phyloP scores from a whole-genome alignment of 768 basidiomycete genomes.

The Cystobasidium ongulense region DNA sequence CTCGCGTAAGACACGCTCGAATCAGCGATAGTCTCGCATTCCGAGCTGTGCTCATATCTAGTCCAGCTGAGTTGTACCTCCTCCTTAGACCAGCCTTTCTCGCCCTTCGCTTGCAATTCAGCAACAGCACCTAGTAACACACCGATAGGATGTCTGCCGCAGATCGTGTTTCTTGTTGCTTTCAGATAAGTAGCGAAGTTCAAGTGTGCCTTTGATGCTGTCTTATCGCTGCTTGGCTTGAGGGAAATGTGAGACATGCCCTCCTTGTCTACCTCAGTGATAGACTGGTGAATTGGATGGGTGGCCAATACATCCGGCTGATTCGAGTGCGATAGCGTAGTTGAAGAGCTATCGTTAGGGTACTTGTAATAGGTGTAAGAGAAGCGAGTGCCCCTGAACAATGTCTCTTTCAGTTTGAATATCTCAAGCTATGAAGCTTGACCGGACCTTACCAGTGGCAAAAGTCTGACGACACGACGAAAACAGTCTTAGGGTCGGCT shows the following conservation, averaged over 20 bases:
- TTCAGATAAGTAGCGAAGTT: constrained; percentile 61
- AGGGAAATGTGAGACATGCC: constrained; percentile 55
- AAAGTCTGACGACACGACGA: constrained; percentile 89
- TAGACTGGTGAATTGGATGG: constrained; percentile 69
- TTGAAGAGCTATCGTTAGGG: constrained; percentile 42
- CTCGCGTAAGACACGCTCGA: constrained; percentile 97
- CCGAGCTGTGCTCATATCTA: constrained; percentile 84
- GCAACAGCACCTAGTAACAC: constrained; percentile 73
- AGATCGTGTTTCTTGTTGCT: constrained; percentile 86
- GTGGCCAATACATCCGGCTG: constrained; percentile 5
- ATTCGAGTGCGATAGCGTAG: constrained; percentile 9
- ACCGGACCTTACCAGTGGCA: constrained; percentile 75
- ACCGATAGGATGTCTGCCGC: constrained; percentile 91
- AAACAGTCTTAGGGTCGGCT: constrained; percentile 67
- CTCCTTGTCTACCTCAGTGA: constrained; percentile 73
- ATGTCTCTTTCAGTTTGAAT: not conserved
- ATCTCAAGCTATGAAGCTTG: not conserved
- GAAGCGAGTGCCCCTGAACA: constrained; percentile 70
- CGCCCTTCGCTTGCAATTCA: constrained; percentile 50
- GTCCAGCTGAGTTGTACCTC: constrained; percentile 64
- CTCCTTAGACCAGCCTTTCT: constrained; percentile 35
- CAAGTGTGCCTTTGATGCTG: constrained; percentile 50
- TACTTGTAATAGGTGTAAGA: constrained; percentile 82
- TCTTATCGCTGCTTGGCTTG: constrained; percentile 38
- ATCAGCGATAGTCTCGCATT: constrained; percentile 59